Base-by-base conservation (phyloP, 768 basidiomycete genomes). In the Boletus tylopilopsis region DNA sequence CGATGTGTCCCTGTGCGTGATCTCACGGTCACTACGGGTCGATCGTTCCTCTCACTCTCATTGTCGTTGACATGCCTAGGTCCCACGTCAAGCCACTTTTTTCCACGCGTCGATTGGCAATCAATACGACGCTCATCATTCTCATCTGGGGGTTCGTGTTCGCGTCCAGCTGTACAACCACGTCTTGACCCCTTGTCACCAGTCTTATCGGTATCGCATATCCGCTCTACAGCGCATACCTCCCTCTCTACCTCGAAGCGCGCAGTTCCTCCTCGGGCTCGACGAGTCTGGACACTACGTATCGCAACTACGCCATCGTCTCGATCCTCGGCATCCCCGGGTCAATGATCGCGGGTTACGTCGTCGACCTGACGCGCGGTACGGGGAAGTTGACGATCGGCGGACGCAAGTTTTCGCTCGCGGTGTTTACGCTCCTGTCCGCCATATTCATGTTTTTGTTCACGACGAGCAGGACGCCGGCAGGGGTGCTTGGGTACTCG, bases 171-270 rank as follows among this genome's bases (percentile, higher is more conserved):
- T 3, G 15, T 27, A 15, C 22, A 33, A 35, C 32, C 21, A 27
- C 33, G 23, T 34, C 1, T 35, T 58, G 6, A 57, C 19, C 6
- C 12, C 33, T 19, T 11, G 19, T 34, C 22, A 0, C 25, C 66
- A 76, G 70, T 29, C 55, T 76, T 23, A 74, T 79, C 42, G 80
- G 79, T 8, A 70, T 80, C 2, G 78, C 76, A 7, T 81, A 76
- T 55, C 80, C 80, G 6, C 67, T 81, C 3, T 79, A 74, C 66
- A 79, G 70, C 47, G 61, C 69, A 4, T 82, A 80, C 64, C 67
- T 82, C 21, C 75, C 80, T 4, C 62, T 76, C 1, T 78, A 78
- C 54, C 72, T 79, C 19, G 63, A 59, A 27, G 62, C 67, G 15
- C 71, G 67, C 25, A 62, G 70, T 46, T 54, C 68, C 0, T 36